phyloP scores from a whole-genome alignment of 78 protist species.

The slime mould (Dictyostelium discoideum) region dicty_2.7 NC_007089.4:2257501-2258000 shows the following conservation, averaged over 20 bases:
- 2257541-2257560: conserved; percentile 83
- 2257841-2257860: neutral
- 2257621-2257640: conserved; percentile 36
- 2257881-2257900: neutral
- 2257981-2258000: conserved; percentile 55
- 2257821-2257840: neutral
- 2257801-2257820: too few relatives aligned
- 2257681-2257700: too few relatives aligned
- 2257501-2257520: conserved; percentile 77
- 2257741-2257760: too few relatives aligned
- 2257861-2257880: neutral
- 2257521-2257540: conserved; percentile 79
- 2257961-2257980: neutral
- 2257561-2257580: conserved; percentile 64
- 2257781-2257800: too few relatives aligned
- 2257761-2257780: too few relatives aligned
- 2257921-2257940: conserved; percentile 32
- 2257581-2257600: conserved; percentile 37
- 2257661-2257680: too few relatives aligned
- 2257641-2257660: neutral
- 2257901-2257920: neutral
- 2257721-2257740: too few relatives aligned
- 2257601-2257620: conserved; percentile 30
- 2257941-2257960: conserved; percentile 3
- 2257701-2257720: too few relatives aligned